Conservation (phyloP, 495 filamentous ascomycete species). For the Staphylotrichum longicolle region DNA sequence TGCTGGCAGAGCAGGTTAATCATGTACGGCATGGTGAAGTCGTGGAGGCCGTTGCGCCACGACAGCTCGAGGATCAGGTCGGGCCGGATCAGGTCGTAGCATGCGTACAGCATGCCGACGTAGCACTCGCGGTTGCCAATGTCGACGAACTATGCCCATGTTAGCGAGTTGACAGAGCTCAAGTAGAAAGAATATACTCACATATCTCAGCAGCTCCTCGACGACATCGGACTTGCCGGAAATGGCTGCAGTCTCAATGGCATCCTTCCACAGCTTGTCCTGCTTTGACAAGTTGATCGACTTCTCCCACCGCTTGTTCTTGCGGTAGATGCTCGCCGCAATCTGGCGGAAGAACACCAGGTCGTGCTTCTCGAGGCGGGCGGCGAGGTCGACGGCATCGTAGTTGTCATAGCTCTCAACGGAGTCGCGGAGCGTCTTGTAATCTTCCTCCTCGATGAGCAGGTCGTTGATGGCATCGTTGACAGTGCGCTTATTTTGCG, state of each 20-base stretch:
- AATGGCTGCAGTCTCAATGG: conserved; percentile 97
- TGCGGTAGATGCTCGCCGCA: conserved; percentile 96
- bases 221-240: conserved; percentile 88
- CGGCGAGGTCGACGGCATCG: conserved; percentile 91
- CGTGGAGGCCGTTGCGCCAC: conserved; percentile 90
- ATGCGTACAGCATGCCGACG: conserved; percentile 97
- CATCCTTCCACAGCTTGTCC: conserved; percentile 99
- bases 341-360: conserved; percentile 99
- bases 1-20: conserved; percentile 96
- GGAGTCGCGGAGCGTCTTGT: conserved; percentile 97
- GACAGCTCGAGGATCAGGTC: conserved; percentile 93
- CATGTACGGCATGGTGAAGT: conserved; percentile 99
- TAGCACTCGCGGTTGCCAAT: conserved; percentile 99
- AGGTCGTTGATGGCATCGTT: conserved; percentile 99
- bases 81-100: conserved; percentile 94
- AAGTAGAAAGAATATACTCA: conserved; percentile 54
- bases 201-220: conserved; percentile 92
- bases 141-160: conserved; percentile 79
- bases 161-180: conserved; percentile 31
- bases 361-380: conserved; percentile 92
- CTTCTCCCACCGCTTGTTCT: conserved; percentile 99
- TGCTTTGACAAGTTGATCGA: conserved; percentile 98
- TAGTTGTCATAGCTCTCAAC: conserved; percentile 99
- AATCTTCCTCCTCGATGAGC: conserved; percentile 97
- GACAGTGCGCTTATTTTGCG: conserved; percentile 95